Percentiles rank a stretch among this genome's conserved stretches.
phyloP scores from a whole-genome alignment of 1,284 basidiomycete species.

The Tilletia indica region DNA sequence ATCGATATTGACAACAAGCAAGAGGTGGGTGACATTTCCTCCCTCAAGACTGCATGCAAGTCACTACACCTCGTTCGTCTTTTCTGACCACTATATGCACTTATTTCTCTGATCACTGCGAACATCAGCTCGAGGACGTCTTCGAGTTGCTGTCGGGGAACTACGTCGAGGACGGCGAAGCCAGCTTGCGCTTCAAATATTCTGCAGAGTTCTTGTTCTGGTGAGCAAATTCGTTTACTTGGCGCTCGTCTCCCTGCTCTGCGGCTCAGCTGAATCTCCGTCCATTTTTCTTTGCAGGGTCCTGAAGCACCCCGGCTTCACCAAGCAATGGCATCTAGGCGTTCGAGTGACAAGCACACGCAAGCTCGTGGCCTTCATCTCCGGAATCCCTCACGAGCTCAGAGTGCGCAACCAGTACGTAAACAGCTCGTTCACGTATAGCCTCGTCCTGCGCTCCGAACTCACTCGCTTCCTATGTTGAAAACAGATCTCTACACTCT shows the following conservation, averaged over 20 bases:
- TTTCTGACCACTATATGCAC: no score
- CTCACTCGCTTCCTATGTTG: background rate
- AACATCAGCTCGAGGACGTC: constrained; percentile 76
- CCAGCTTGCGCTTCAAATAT: constrained; percentile 93
- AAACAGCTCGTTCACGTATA: background rate
- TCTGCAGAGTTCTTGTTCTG: constrained; percentile 90
- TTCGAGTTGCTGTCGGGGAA: constrained; percentile 87
- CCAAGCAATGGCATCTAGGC: constrained; percentile 91
- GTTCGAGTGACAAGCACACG: constrained; percentile 77
- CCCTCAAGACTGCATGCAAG: no score
- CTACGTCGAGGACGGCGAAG: constrained; percentile 96
- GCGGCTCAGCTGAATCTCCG: background rate
- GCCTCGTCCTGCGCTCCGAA: background rate
- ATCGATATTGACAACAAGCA: constrained; percentile 76
- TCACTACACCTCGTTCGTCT: no score
- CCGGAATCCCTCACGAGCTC: constrained; percentile 72
- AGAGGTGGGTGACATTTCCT: constrained; percentile 62
- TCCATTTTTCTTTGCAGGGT: constrained; percentile 66
- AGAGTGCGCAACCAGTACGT: constrained; percentile 40
- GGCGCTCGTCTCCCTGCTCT: no score
- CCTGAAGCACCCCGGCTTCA: constrained; percentile 86
- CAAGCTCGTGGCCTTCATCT: constrained; percentile 96
- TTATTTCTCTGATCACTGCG: background rate
- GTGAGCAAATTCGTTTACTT: constrained; percentile 51
- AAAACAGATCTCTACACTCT: constrained; percentile 30